Evolutionary conservation across 2,329 filamentous ascomycete species (phyloP), one percentile per base, ranked within the genome.

Genomic region (Exophiala lecanii-corni): DNA sequence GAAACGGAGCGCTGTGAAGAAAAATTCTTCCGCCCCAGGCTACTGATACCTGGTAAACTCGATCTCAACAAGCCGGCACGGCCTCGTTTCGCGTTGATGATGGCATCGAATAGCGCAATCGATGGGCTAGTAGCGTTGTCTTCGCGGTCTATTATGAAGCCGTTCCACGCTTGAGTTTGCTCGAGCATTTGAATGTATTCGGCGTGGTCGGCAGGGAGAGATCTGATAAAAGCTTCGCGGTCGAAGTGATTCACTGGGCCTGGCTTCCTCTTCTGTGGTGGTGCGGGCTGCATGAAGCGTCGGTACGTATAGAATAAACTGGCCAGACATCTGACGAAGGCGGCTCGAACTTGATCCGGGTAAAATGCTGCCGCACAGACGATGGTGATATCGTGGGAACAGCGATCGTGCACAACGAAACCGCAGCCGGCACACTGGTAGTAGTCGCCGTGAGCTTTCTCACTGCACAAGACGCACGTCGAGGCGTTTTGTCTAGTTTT

Each of bases 241-340:
- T 82, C 81, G 65, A 84, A 84, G 23, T 26, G 6, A 12, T 6
- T 12, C 17, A 75, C 64, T 60, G 51, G 31, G 20, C 40, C 45
- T 4, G 39, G 21, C 26, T 50, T 82, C 59, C 78, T 79, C 51
- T 78, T 79, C 53, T 78, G 75, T 39, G 81, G 77, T 17, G 75
- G 73, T 12, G 81, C 73, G 3, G 78, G 75, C 16, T 72, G 62
- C 47, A 84, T 68, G 57, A 74, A 82, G 53, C 78, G 76, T 43
- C 81, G 76, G 58, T 84, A 84, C 0, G 81, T 84, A 62, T 83
- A 84, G 51, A 84, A 72, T 44, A 84, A 65, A 55, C 79, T 82
- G 21, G 81, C 80, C 55, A 84, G 83, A 62, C 79, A 83, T 56
- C 81, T 71, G 21, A 82, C 79, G 57, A 84, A 84, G 0, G 80